Base-by-base conservation (phyloP, 768 basidiomycete species). In the Hypholoma fasciculare region DNA sequence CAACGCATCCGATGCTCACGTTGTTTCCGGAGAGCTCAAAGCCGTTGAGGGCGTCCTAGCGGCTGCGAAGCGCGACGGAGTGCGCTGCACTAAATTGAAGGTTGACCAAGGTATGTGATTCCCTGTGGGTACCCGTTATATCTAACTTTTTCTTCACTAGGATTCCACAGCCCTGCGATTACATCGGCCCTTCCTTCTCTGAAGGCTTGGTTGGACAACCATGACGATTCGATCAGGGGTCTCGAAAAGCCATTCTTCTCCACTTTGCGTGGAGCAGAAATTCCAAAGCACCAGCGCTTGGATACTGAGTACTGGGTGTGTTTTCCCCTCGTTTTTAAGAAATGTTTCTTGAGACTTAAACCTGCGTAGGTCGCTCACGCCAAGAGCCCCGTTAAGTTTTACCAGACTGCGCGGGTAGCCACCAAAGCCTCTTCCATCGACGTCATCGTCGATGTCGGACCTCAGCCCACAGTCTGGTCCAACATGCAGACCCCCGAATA, bases 151-250 rank as follows among this genome's bases (percentile, higher is more conserved):
- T 39, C 34, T 48, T 6, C 14, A 19, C 9, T 26, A 74, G 74
- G 72, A 4, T 76, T 76, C 67, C 74, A 76, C 19, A 74, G 73
- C 53, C 68, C 68, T 34, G 70, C 72, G 37, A 68, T 76, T 49
- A 61, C 67, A 1, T 60, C 59, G 13, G 67, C 66, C 9, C 61
- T 76, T 43, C 66, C 71, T 19, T 57, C 65, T 13, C 65, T 72
- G 6, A 65, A 61, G 36, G 52, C 58, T 2, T 75, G 74, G 74
- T 44, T 72, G 27, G 61, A 67, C 11, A 62, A 66, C n/a, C 63
- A 71, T 11, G 52, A 56, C 23, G 48, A 57, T 1, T 17, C 39
- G 9, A 61, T 70, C 38, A 55, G 56, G 19, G 61, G 61, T 3
- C 60, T 72, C 17, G 64, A 69, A 46, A 63, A 69, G 34, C 65